phyloP scores from a whole-genome alignment of 192 early-diverging fungal genomes.

The Phycomyces blakesleeanus region DNA sequence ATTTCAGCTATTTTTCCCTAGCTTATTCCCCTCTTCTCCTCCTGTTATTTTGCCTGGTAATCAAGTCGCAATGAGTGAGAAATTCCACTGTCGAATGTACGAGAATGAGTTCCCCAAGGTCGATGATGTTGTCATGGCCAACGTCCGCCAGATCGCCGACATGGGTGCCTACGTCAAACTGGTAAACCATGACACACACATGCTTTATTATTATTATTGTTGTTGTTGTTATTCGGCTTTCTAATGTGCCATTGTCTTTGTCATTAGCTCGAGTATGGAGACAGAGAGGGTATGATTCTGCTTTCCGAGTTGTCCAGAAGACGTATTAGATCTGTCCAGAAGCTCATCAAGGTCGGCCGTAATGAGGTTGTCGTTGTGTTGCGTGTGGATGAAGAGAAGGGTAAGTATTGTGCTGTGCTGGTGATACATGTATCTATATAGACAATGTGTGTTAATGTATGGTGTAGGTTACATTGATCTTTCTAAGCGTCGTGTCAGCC shows the following conservation, averaged over 20 bases:
- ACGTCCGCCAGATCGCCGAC: slow-evolving; percentile 91
- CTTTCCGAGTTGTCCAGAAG: slow-evolving; percentile 88
- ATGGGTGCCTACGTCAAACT: slow-evolving; percentile 95
- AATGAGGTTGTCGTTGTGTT: slow-evolving; percentile 92
- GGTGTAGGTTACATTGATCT: slow-evolving; percentile 91
- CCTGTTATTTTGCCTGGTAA: neutral
- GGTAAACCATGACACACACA: slow-evolving; percentile 26
- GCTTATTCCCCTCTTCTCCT: neutral
- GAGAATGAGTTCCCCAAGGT: slow-evolving; percentile 89
- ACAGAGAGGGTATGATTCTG: slow-evolving; percentile 97
- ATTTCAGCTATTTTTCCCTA: slow-evolving; percentile 1
- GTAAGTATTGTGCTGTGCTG: slow-evolving; percentile 32
- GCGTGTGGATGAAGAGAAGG: slow-evolving; percentile 96
- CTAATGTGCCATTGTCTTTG: slow-evolving; percentile 31
- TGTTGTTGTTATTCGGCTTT: neutral
- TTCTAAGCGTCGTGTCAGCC: slow-evolving; percentile 88
- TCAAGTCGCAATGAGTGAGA: slow-evolving; percentile 4
- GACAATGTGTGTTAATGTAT: neutral
- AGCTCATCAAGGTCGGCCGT: slow-evolving; percentile 87
- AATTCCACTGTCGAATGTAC: slow-evolving; percentile 87
- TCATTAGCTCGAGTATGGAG: slow-evolving; percentile 82
- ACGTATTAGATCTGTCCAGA: slow-evolving; percentile 95
- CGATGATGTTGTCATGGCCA: slow-evolving; percentile 96
- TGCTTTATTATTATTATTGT: neutral
- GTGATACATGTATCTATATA: too few relatives aligned